These are phyloP conservation scores for Nakazawaea anatomiae DNA, from an alignment of 805 yeast genomes.

Conservation along the genomic window DNA sequence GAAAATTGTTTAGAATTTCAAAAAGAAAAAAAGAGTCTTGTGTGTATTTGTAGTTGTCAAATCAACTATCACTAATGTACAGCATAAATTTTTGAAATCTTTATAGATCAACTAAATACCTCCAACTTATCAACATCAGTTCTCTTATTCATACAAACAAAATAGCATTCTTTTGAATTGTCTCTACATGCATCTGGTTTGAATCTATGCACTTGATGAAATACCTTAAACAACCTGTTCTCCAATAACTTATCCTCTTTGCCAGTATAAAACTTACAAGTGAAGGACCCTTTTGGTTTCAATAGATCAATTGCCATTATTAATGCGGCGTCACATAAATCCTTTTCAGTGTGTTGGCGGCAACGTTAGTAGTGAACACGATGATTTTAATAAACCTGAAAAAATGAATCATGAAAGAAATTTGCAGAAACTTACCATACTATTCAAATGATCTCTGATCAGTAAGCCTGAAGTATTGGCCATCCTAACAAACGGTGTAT, in stretches of 20 bases:
- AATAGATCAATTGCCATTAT: conserved; percentile 68
- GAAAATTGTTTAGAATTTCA: too few relatives aligned
- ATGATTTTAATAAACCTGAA: too few relatives aligned
- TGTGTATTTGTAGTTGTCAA: too few relatives aligned
- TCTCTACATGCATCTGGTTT: conserved; percentile 80
- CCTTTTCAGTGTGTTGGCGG: conserved; percentile 27
- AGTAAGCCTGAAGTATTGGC: conserved; percentile 83
- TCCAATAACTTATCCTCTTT: conserved; percentile 67
- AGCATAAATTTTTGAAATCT: not conserved
- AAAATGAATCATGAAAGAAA: not conserved
- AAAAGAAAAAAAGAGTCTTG: too few relatives aligned
- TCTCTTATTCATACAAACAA: conserved; percentile 57
- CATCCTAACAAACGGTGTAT: conserved; percentile 84
- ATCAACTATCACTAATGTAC: too few relatives aligned
- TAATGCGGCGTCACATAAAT: conserved; percentile 87
- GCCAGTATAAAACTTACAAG: conserved; percentile 85
- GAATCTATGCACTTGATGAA: conserved; percentile 55
- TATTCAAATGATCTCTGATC: conserved; percentile 73
- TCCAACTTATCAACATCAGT: conserved; percentile 32
- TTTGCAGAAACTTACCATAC: conserved; percentile 46
- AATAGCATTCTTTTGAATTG: conserved; percentile 79
- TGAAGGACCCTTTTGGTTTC: conserved; percentile 62
- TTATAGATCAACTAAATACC: conserved; percentile 28
- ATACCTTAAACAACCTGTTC: conserved; percentile 47
- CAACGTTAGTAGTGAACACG: not conserved